A percentile compares a stretch with the other conserved stretches of the same genome.
Conservation (phyloP, 345 rosid genomes). For the Aquilaria malaccensis region DNA sequence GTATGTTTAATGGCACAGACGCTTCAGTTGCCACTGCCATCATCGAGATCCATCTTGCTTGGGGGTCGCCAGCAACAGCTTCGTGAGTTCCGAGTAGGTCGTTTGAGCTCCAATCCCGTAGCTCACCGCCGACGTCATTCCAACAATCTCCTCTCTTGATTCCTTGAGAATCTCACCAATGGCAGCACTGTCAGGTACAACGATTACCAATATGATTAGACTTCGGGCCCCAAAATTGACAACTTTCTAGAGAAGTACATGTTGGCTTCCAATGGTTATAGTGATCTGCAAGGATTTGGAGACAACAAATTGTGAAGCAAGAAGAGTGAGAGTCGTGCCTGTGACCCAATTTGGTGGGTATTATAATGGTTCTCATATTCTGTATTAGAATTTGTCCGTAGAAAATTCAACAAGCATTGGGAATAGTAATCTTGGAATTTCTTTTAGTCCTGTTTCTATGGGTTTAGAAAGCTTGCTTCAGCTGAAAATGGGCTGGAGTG, state of each 20-base stretch:
- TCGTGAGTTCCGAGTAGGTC: too few relatives aligned
- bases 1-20: too few relatives aligned
- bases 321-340: constrained; percentile 23
- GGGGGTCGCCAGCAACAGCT: too few relatives aligned
- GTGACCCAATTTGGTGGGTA: constrained; percentile 10
- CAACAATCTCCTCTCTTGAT: not conserved
- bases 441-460: constrained; percentile 18
- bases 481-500: constrained; percentile 19
- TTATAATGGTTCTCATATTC: constrained; percentile 17
- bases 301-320: constrained; percentile 26
- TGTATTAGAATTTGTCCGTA: constrained; percentile 16
- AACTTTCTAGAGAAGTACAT: constrained; percentile 24
- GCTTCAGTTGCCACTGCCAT: too few relatives aligned
- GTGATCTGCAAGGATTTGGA: constrained; percentile 27
- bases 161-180: constrained; percentile 25
- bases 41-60: too few relatives aligned
- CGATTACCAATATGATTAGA: constrained; percentile 20
- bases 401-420: constrained; percentile 9
- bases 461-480: constrained; percentile 23
- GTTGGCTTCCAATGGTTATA: constrained; percentile 20
- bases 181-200: constrained; percentile 15
- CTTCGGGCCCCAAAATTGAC: constrained; percentile 49
- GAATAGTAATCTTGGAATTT: constrained; percentile 8
- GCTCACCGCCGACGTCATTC: too few relatives aligned
- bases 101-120: too few relatives aligned